Conservation (phyloP, 108 stramenopile genomes). For the Aurantiochytrium sp. region DNA sequence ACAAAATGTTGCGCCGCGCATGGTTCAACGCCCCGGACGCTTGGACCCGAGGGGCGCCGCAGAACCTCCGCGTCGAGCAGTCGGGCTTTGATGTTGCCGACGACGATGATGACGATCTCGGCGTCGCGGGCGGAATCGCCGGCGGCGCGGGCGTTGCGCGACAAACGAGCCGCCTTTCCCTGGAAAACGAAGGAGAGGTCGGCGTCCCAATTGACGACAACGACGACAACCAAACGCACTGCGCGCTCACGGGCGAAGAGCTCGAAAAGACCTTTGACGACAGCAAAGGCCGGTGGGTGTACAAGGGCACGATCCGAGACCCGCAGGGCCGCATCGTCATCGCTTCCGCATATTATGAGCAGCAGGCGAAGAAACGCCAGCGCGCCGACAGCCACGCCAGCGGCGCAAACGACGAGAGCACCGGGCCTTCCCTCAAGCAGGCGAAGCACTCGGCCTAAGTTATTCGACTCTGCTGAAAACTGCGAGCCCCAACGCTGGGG, state of each 20-base stretch:
- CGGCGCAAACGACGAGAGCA: background rate
- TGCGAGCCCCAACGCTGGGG: no score
- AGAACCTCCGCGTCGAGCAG: background rate
- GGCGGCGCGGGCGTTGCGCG: background rate
- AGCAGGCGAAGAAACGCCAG: background rate
- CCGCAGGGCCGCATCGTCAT: background rate
- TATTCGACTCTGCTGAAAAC: no score
- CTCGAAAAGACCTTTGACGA: conserved; percentile 4
- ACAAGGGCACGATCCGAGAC: background rate
- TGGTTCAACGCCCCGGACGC: background rate
- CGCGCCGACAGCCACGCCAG: background rate
- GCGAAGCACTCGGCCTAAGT: no score
- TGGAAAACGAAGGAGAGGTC: background rate
- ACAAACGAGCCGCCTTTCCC: background rate
- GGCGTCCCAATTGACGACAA: background rate
- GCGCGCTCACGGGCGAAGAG: conserved; percentile 8
- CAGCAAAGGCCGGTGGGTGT: background rate
- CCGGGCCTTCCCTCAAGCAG: background rate
- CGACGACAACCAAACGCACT: background rate
- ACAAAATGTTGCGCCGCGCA: background rate
- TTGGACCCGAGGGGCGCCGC: background rate
- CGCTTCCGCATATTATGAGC: conserved; percentile 22
- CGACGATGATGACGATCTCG: background rate
- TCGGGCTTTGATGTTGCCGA: background rate
- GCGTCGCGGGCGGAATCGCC: background rate